Base-by-base conservation (phyloP, 768 basidiomycete species). In the Trametes cinnabarina region DNA sequence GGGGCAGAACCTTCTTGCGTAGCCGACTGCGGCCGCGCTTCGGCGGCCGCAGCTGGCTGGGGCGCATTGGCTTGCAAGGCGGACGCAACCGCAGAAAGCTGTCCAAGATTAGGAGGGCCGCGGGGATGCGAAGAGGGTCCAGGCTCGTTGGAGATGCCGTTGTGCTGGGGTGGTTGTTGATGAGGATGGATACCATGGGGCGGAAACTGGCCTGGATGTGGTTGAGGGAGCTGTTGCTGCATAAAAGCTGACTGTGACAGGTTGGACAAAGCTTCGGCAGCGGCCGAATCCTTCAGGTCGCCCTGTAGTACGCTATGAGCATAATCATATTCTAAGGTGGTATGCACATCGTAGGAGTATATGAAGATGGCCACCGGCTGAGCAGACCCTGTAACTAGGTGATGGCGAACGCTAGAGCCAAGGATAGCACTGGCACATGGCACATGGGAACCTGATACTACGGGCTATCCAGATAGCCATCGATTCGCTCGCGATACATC, bases 221-320 rank as follows among this genome's bases (percentile, higher is more conserved):
- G 20, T 34, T 55, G 57, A 12, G 57, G 59, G 8, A 49, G 23
- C 12, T 60, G 58, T 19, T 60, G 58, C 43, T 54, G 52, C 40
- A 46, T n/a, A 56, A 75, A 71, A 7, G 76, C 72, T 20, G 74
- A 69, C 66, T 81, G 81, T 2, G 82, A 73, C 47, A 84, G 79
- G 43, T 81, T 82, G 10, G 81, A 82, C 3, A 83, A 73, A 1
- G 80, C 77, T 58, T 86, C 82, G 5, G 83, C 79, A 2, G 85
- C 83, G 49, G 86, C 84, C 0, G 68, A 67, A 65, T 85, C 84
- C 60, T 84, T 83, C 57, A 77, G 73, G 57, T 79, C 80, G 30
- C 79, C 80, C 66, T 78, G 77, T 3, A 1, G 15, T 40, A 26
- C 4, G 22, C 14, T 5, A 10, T 50, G 25, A 50, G 49, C 35